Base-by-base conservation (phyloP, 176 grass and related monocot genomes). In the Poa pratensis region DNA sequence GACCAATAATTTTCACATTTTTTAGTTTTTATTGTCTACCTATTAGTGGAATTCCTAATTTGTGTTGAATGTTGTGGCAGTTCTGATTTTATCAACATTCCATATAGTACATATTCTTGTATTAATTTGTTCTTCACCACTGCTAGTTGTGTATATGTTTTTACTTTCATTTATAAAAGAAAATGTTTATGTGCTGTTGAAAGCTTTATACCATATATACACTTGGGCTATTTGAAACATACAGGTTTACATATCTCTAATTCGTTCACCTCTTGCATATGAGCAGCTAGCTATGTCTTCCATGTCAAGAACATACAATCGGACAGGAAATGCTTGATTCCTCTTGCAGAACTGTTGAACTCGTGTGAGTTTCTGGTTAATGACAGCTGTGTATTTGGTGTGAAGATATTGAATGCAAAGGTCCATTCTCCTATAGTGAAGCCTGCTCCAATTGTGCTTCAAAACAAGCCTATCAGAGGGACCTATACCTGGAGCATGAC, bases 231-330 rank as follows among this genome's bases (percentile, higher is more conserved):
- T 43, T 30, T 77, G n/a, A 24, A 73, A 60, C 35, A 58, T 71
- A 49, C 35, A 86, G 6, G 13, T 58, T 34, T 37, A 17, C n/a
- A 48, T 32, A 46, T 86, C 34, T 70, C 18, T 85, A 16, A 86
- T 34, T 9, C 17, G 0, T 10, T 10, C 27, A 11, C 5, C 68
- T 57, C 52, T 78, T 65, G 15, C 20, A 10, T 57, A 19, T 49
- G 39, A 6, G 39, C 51, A 79, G 76, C 52, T 50, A 79, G 76
- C 51, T 35, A 72, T 40, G 1, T 12, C 5, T 86, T 79, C 12
- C 6, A 50, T 16, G 11, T 61, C 52, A 79, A 86, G 65, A 20
- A 69, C 0, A 11, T 3, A 1, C 50, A n/a, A 0, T 78, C 83
- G 19, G 23, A 78, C 13, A 69, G 27, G 13, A 30, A n/a, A n/a